These are phyloP conservation scores for Lophiostoma macrostomum DNA, from an alignment of 495 filamentous ascomycete species.

Conservation along the genomic window DNA sequence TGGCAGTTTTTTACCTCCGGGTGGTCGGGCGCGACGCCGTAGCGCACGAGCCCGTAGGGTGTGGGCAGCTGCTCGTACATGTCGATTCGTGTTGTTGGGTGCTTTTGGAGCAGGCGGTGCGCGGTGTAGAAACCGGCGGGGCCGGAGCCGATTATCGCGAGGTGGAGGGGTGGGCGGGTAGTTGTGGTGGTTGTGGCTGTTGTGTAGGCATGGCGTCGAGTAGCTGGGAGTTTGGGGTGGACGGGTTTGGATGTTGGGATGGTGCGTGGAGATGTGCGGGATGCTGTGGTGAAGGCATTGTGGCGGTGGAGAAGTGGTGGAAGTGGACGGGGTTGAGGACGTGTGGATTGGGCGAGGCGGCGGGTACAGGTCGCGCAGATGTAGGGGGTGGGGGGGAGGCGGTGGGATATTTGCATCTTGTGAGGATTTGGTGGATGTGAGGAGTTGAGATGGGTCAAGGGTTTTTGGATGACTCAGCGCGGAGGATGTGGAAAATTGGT, in stretches of 20 bases:
- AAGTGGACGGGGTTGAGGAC: neutral
- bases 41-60: conserved; percentile 86
- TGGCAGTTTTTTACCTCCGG: conserved; percentile 99
- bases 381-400: conserved; percentile 6
- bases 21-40: conserved; percentile 94
- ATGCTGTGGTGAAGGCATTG: neutral
- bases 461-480: too few species aligned
- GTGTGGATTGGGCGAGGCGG: neutral
- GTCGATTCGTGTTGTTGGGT: conserved; percentile 70
- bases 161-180: conserved; percentile 63
- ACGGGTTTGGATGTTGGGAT: neutral
- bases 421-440: neutral
- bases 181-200: conserved; percentile 40
- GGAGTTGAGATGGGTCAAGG: too few species aligned
- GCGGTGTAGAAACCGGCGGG: conserved; percentile 96
- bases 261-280: neutral
- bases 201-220: conserved; percentile 20
- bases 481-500: too few species aligned
- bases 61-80: conserved; percentile 96
- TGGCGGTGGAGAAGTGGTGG: neutral
- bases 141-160: conserved; percentile 91
- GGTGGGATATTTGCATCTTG: conserved; percentile 13
- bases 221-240: neutral
- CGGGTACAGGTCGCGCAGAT: conserved; percentile 27
- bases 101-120: conserved; percentile 72